These are phyloP conservation scores for Grosmannia serpens DNA, from an alignment of 2,329 filamentous ascomycete species.

Conservation along the genomic window DNA sequence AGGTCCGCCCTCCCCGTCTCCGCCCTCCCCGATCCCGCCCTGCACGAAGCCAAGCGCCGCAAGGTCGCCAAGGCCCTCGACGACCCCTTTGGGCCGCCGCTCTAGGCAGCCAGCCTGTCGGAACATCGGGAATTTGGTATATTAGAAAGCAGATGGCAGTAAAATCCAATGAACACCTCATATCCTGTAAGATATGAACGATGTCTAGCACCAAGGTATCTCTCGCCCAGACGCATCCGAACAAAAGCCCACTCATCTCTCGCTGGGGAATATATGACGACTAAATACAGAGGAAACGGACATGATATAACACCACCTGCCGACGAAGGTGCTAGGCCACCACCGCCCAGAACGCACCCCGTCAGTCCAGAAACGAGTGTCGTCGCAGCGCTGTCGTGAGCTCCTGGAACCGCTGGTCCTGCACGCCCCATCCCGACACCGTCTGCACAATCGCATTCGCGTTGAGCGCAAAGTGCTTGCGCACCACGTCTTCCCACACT, in stretches of 20 bases:
- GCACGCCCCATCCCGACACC: slow-evolving; percentile 7
- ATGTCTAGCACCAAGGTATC: not conserved
- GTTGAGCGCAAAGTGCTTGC: slow-evolving; percentile 15
- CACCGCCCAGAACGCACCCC: too few species aligned
- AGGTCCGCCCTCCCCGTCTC: slow-evolving; percentile 5
- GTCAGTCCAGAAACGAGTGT: not conserved
- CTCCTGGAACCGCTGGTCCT: slow-evolving; percentile 1
- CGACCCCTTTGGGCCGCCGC: slow-evolving; percentile 36
- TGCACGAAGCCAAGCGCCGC: slow-evolving; percentile 30
- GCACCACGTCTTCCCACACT: slow-evolving; percentile 16
- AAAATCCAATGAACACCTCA: not conserved
- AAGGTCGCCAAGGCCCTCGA: slow-evolving; percentile 27
- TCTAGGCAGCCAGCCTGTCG: too few species aligned
- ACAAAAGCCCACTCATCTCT: too few species aligned
- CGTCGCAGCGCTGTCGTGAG: not conserved
- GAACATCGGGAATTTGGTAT: too few species aligned
- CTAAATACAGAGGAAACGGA: not conserved
- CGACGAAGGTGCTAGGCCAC: too few species aligned
- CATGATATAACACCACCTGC: too few species aligned
- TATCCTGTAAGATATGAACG: not conserved
- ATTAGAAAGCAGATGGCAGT: not conserved
- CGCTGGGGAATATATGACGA: not conserved
- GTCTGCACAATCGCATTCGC: slow-evolving; percentile 10
- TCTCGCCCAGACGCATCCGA: not conserved
- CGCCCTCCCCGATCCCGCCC: slow-evolving; percentile 10